A percentile compares a stretch with the other conserved stretches of the same genome.
Conservation (phyloP, 345 rosid species). For the Streptanthus diversifolius region DNA sequence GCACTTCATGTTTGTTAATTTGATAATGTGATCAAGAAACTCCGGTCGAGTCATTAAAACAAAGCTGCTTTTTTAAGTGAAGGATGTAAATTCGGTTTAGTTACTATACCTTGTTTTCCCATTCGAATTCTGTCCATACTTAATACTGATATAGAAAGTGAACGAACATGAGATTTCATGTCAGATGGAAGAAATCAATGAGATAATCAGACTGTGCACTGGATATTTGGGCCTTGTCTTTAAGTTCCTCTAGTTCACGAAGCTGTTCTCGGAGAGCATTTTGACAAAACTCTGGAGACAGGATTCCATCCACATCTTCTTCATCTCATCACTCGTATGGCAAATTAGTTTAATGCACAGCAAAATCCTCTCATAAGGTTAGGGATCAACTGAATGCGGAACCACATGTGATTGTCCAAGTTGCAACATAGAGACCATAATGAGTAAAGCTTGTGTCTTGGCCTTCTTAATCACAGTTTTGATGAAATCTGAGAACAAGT, state of each 20-base stretch:
- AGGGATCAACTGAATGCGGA: conserved; percentile 75
- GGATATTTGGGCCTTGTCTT: conserved; percentile 82
- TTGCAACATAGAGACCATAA: conserved; percentile 80
- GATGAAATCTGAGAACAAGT: conserved; percentile 79
- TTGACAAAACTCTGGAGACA: conserved; percentile 84
- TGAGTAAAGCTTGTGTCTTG: conserved; percentile 54
- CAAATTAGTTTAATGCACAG: conserved; percentile 74
- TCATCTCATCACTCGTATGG: conserved; percentile 64
- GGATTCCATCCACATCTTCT: conserved; percentile 84
- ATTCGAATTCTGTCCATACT: conserved; percentile 99
- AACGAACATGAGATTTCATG: conserved; percentile 22
- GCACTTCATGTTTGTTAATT: conserved; percentile 39
- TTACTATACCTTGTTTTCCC: conserved; percentile 90
- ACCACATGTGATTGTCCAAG: conserved; percentile 77
- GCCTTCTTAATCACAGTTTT: conserved; percentile 66
- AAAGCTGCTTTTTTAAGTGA: background rate
- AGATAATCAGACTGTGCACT: conserved; percentile 93
- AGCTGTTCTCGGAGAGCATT: conserved; percentile 88
- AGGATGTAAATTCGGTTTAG: background rate
- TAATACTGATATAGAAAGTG: no score
- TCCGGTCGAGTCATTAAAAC: background rate
- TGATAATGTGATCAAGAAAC: conserved; percentile 34
- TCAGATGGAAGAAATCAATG: conserved; percentile 89
- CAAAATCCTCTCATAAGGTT: conserved; percentile 72
- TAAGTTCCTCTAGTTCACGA: conserved; percentile 71